Evolutionary conservation across 352 stramenopile genomes (phyloP).

Genomic region (Phytophthora agathidicida): DNA sequence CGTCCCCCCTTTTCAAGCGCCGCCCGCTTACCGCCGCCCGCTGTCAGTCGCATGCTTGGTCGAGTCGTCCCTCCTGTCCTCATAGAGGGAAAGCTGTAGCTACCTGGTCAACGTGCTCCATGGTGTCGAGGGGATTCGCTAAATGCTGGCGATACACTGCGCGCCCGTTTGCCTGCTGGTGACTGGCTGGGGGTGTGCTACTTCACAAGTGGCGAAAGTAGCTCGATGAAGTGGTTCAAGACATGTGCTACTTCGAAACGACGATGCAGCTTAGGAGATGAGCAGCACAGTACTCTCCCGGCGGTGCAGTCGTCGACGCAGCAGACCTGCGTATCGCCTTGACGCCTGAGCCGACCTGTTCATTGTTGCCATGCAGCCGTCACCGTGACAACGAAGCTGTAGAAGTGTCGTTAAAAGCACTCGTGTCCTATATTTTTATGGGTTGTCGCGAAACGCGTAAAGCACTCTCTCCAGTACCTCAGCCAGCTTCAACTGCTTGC

Average conservation of each 20-base stretch:
- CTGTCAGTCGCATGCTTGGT: not conserved
- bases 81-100: slow-evolving; percentile 2
- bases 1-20: slow-evolving; percentile 2
- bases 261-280: slow-evolving; percentile 4
- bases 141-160: slow-evolving; percentile 11
- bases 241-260: not conserved
- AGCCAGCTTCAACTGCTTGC: not conserved
- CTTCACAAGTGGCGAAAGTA: slow-evolving; percentile 18
- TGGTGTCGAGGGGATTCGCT: slow-evolving; percentile 57
- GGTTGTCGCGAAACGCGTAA: slow-evolving; percentile 25
- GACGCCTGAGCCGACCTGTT: no score
- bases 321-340: no score
- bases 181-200: slow-evolving; percentile 27
- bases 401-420: slow-evolving; percentile 19
- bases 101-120: slow-evolving; percentile 89
- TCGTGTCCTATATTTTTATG: slow-evolving; percentile 35
- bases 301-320: no score
- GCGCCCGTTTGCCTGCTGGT: not conserved
- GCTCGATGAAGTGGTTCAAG: slow-evolving; percentile 17
- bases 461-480: slow-evolving; percentile 2
- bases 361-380: no score
- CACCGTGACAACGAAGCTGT: no score
- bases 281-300: not conserved
- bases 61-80: no score
- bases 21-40: slow-evolving; percentile 17